phyloP scores from a whole-genome alignment of 345 rosid genomes.

The Pseudoturritis turrita region DNA sequence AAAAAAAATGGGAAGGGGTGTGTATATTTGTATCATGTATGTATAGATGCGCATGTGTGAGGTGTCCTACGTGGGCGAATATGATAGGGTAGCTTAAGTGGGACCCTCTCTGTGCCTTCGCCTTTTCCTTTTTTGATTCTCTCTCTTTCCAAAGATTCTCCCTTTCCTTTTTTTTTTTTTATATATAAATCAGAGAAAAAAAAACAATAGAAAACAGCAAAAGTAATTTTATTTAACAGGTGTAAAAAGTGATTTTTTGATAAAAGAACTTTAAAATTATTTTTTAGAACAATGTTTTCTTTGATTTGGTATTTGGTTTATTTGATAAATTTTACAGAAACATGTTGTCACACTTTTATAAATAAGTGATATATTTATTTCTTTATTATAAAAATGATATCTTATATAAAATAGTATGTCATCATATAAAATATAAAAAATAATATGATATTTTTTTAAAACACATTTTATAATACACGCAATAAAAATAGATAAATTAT shows the following conservation, averaged over 20 bases:
- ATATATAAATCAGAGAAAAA: neutral
- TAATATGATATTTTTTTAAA: no score
- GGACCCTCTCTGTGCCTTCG: conserved; percentile 4
- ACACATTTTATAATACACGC: no score
- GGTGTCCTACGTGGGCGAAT: conserved; percentile 14
- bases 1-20: no score
- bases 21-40: neutral
- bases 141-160: neutral
- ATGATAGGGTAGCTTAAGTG: neutral
- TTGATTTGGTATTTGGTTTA: neutral
- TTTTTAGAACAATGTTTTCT: neutral
- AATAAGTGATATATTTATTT: no score
- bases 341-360: no score
- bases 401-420: no score
- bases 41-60: neutral
- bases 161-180: neutral
- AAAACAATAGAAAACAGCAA: neutral
- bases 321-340: no score
- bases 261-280: no score
- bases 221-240: neutral
- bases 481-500: no score
- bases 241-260: no score
- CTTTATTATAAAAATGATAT: no score
- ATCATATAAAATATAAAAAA: no score
- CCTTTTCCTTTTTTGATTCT: conserved; percentile 24